Evolutionary conservation across 2,329 filamentous ascomycete species (phyloP).

Genomic region (Penicillium hesseltinei): DNA sequence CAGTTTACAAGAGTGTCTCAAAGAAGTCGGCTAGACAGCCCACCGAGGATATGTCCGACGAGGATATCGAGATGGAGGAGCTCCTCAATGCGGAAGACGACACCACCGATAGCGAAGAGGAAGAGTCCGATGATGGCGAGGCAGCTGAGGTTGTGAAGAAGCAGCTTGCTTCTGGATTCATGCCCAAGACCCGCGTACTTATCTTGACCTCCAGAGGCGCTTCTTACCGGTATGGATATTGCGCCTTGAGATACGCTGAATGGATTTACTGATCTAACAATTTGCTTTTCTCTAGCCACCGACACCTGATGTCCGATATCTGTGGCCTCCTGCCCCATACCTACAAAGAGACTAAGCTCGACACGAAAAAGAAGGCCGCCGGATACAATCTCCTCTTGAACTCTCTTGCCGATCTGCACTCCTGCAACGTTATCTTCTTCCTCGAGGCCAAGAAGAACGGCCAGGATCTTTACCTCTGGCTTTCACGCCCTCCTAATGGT

Average conservation of each 20-base stretch:
- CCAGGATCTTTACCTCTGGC: conserved; percentile 91
- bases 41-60: conserved; percentile 51
- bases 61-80: conserved; percentile 41
- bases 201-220: conserved; percentile 92
- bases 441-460: conserved; percentile 87
- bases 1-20: conserved; percentile 72
- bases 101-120: conserved; percentile 40
- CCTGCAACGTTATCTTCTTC: conserved; percentile 92
- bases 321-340: conserved; percentile 85
- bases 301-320: conserved; percentile 88
- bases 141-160: conserved; percentile 31
- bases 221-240: conserved; percentile 67
- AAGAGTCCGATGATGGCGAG: conserved; percentile 29
- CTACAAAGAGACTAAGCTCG: conserved; percentile 93
- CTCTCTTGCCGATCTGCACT: conserved; percentile 74
- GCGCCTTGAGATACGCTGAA: not conserved
- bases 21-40: conserved; percentile 52
- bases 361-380: conserved; percentile 74
- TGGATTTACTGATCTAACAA: conserved; percentile 12
- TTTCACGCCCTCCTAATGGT: conserved; percentile 84
- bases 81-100: conserved; percentile 38
- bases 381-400: conserved; percentile 71
- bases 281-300: conserved; percentile 61
- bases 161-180: conserved; percentile 35
- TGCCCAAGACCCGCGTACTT: conserved; percentile 64